These are phyloP conservation scores for Clavariopsis aquatica DNA, from an alignment of 495 filamentous ascomycete species.

Conservation along the genomic window DNA sequence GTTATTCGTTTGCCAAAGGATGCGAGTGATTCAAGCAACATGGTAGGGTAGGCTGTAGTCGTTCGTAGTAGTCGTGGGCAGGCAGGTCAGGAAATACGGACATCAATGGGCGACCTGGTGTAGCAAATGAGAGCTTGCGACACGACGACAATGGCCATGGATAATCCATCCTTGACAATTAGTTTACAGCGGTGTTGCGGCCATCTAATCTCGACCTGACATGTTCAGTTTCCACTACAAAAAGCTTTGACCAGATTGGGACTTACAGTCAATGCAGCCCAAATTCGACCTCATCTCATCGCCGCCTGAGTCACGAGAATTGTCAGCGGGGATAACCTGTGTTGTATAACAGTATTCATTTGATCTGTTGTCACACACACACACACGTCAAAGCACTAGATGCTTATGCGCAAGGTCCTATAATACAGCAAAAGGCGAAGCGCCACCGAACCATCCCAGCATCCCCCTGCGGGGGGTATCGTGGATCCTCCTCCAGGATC, in stretches of 20 bases:
- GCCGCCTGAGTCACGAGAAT: not conserved
- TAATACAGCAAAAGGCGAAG: constrained; percentile 24
- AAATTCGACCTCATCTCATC: constrained; percentile 9
- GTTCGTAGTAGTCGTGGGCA: no score
- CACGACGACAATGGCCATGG: constrained; percentile 10
- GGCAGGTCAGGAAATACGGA: not conserved
- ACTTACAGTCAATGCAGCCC: constrained; percentile 26
- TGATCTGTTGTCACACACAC: constrained; percentile 14
- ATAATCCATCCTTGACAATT: constrained; percentile 3
- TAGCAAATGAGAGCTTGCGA: not conserved
- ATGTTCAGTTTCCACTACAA: constrained; percentile 23
- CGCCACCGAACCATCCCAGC: constrained; percentile 2
- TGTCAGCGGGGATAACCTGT: not conserved
- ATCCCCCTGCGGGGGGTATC: constrained; percentile 1
- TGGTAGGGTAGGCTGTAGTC: not conserved
- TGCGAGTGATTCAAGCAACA: not conserved
- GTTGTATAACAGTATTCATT: constrained; percentile 24
- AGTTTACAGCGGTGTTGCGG: not conserved
- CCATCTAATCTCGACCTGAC: constrained; percentile 18
- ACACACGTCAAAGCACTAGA: constrained; percentile 11
- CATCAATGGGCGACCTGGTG: not conserved
- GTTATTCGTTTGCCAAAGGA: not conserved
- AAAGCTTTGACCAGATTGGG: constrained; percentile 26
- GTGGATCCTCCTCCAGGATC: constrained; percentile 15
- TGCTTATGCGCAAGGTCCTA: constrained; percentile 26